Evolutionary conservation across 495 filamentous ascomycete genomes (phyloP).

Genomic region (Jackrogersella minutella): DNA sequence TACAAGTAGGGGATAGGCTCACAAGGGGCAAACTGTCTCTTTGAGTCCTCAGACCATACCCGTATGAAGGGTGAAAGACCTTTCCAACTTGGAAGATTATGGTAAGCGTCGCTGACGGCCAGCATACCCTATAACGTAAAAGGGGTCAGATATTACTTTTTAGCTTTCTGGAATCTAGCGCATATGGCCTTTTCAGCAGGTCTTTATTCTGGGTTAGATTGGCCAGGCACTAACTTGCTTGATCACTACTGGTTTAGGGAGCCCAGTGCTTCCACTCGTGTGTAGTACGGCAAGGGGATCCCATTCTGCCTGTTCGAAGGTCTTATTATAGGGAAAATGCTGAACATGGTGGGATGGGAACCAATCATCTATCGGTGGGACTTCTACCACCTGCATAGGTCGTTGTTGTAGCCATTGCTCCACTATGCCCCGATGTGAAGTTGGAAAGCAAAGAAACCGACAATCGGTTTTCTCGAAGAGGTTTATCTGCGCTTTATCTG

Average conservation of each 20-base stretch:
- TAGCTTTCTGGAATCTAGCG: too few species aligned
- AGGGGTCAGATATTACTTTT: too few species aligned
- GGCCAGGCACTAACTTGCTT: constrained; percentile 57
- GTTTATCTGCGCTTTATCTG: constrained; percentile 52
- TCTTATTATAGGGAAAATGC: constrained; percentile 52
- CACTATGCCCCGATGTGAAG: constrained; percentile 44
- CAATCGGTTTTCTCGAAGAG: constrained; percentile 54
- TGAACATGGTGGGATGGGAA: constrained; percentile 37
- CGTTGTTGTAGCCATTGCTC: constrained; percentile 49
- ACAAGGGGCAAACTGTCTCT: background rate
- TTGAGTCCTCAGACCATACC: background rate
- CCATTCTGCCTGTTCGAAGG: constrained; percentile 55
- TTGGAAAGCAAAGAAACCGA: constrained; percentile 35
- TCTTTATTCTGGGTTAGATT: background rate
- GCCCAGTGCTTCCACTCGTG: constrained; percentile 67
- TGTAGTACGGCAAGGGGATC: constrained; percentile 61
- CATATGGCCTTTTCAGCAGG: background rate
- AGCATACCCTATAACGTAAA: background rate
- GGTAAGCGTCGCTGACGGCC: background rate
- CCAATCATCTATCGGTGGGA: constrained; percentile 22
- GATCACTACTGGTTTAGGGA: constrained; percentile 62
- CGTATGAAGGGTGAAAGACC: background rate
- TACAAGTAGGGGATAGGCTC: constrained; percentile 21
- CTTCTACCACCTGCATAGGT: constrained; percentile 38
- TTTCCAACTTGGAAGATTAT: background rate